A percentile compares a stretch with the other conserved stretches of the same genome.
Conservation (phyloP, 2,329 filamentous ascomycete species). For the Aspergillus pseudoterreus region DNA sequence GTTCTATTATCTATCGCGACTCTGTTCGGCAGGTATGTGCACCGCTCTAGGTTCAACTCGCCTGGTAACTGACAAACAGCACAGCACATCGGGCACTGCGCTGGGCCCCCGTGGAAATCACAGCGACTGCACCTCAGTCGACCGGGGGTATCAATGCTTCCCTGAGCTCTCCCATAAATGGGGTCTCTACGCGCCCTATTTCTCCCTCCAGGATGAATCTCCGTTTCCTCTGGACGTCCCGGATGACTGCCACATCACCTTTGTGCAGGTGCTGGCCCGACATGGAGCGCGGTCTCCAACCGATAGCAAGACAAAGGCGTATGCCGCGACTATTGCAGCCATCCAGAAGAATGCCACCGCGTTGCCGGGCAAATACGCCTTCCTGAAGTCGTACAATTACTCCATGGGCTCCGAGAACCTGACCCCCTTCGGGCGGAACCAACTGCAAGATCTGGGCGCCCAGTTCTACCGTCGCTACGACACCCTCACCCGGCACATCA, state of each 20-base stretch:
- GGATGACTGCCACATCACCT: slow-evolving; percentile 67
- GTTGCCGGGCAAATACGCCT: slow-evolving; percentile 63
- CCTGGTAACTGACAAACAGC: neutral
- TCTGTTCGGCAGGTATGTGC: slow-evolving; percentile 13
- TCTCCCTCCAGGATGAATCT: slow-evolving; percentile 60
- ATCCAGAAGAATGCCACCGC: slow-evolving; percentile 58
- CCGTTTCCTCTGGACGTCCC: slow-evolving; percentile 61
- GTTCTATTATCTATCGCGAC: slow-evolving; percentile 9
- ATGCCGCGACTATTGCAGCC: slow-evolving; percentile 60
- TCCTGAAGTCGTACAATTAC: slow-evolving; percentile 70
- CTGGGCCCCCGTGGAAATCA: neutral
- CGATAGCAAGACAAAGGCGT: slow-evolving; percentile 59
- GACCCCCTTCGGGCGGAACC: slow-evolving; percentile 62
- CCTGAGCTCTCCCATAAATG: slow-evolving; percentile 63
- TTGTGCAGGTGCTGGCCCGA: slow-evolving; percentile 76
- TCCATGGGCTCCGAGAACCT: slow-evolving; percentile 66
- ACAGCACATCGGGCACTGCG: slow-evolving; percentile 8
- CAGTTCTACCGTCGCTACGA: slow-evolving; percentile 74
- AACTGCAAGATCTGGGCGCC: slow-evolving; percentile 71
- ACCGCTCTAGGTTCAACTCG: too few species aligned
- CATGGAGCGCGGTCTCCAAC: slow-evolving; percentile 86
- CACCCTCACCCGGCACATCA: slow-evolving; percentile 52
- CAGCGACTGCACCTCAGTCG: slow-evolving; percentile 49
- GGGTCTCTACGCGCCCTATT: slow-evolving; percentile 89
- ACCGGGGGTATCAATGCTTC: slow-evolving; percentile 61